Conservation (phyloP, 2,329 filamentous ascomycete species). For the Diaporthe velutina region DNA sequence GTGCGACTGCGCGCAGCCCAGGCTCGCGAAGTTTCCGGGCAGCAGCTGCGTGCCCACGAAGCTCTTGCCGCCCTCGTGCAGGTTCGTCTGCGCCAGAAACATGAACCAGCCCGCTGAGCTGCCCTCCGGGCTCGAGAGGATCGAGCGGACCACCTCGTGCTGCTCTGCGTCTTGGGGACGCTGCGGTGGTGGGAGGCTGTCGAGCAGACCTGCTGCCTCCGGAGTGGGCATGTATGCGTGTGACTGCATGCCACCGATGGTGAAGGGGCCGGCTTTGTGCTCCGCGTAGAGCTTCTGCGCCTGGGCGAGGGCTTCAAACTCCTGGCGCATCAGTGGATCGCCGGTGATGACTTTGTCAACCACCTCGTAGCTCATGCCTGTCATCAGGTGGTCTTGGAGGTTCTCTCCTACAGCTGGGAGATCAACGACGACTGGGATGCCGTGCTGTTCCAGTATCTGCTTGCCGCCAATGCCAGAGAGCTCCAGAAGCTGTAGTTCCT, state of each 20-base stretch:
- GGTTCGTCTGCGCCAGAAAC: constrained; percentile 44
- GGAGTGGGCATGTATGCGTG: constrained; percentile 44
- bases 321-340: constrained; percentile 40
- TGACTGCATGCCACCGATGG: constrained; percentile 40
- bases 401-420: constrained; percentile 31
- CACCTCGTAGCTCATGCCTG: constrained; percentile 44
- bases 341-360: constrained; percentile 42
- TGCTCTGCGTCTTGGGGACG: constrained; percentile 32
- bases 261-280: constrained; percentile 43
- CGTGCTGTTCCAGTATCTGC: not conserved
- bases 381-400: constrained; percentile 35
- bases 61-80: constrained; percentile 41
- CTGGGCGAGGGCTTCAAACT: constrained; percentile 13
- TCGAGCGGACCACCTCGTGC: constrained; percentile 39
- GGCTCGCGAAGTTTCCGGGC: constrained; percentile 41
- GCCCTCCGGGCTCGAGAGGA: constrained; percentile 40
- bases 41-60: constrained; percentile 40
- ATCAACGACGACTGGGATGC: constrained; percentile 15
- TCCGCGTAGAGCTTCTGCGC: constrained; percentile 41
- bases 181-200: constrained; percentile 15
- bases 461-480: constrained; percentile 41
- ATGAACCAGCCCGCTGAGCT: constrained; percentile 43
- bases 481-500: constrained; percentile 36
- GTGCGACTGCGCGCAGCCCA: constrained; percentile 50
- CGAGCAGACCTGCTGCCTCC: constrained; percentile 37